Evolutionary conservation across 306 rosid genomes (phyloP), one percentile per base, ranked within the genome.

Genomic region (Prunus dulcis): DNA sequence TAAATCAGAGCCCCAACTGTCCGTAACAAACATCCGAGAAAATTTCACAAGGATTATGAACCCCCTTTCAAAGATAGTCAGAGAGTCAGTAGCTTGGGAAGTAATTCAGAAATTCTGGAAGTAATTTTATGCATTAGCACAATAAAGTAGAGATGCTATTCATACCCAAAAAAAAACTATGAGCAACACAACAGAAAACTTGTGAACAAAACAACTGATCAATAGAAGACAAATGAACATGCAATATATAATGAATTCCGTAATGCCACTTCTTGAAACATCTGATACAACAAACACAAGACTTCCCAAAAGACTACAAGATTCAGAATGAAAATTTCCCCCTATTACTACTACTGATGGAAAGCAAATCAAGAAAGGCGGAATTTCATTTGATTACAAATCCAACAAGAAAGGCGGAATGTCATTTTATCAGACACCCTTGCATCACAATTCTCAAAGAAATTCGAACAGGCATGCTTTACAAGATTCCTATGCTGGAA

Each of bases 401-500:
- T 15, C 30, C 60, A 49, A 51, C 60, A 30, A 51, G 19, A 9
- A 49, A 49, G 46, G 8, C 8, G 41, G 41, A 34, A 34, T 34
- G 8, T 22, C 30, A 53, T 32, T 46, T 34, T 11, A 12, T 25
- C 62, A 13, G 12, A 25, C 64, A 67, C 22, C 69, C 69, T 2
- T 68, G 18, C n/a, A 34, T 53, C 20, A 43, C 51, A 61, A 56
- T 23, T 61, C 71, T 32, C 46, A 41, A 19, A 47, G 69, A 20
- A 81, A 19, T 55, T 46, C 67, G 22, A 62, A 52, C 17, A 52
- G 20, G 32, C 51, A 75, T 66, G n/a, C 61, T 60, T 23, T 34
- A 32, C 20, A 64, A 51, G 52, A 60, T 11, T 46, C 58, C 84
- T 82, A 84, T 66, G 87, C 89, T 1, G 94, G 90, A 23, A 87